A percentile compares a stretch with the other conserved stretches of the same genome.
phyloP scores from a whole-genome alignment of 768 basidiomycete genomes.

The Leccinum rimulosum region DNA sequence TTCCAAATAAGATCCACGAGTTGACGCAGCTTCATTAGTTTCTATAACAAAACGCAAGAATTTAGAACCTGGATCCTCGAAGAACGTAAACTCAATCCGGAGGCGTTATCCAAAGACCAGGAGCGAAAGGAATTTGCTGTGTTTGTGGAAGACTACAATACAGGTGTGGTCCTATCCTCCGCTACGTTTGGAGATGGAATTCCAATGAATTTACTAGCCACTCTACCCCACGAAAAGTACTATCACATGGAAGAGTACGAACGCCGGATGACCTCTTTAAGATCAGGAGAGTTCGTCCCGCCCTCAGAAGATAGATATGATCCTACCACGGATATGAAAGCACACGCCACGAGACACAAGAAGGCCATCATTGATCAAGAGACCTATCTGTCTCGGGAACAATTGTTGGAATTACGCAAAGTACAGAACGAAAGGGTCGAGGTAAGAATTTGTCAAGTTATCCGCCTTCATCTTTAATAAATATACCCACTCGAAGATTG shows the following conservation, averaged over 20 bases:
- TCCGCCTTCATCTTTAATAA: background rate
- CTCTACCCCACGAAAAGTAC: slow-evolving; percentile 92
- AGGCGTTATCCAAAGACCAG: slow-evolving; percentile 82
- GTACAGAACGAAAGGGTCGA: slow-evolving; percentile 86
- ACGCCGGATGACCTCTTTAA: slow-evolving; percentile 76
- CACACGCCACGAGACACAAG: slow-evolving; percentile 69
- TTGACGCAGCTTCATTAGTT: slow-evolving; percentile 42
- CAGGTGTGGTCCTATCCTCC: slow-evolving; percentile 43
- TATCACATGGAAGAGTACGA: slow-evolving; percentile 89
- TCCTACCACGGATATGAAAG: slow-evolving; percentile 79
- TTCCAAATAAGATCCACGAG: background rate
- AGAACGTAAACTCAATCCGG: slow-evolving; percentile 88
- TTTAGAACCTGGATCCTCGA: slow-evolving; percentile 93
- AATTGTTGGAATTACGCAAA: slow-evolving; percentile 74
- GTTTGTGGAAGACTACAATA: slow-evolving; percentile 84
- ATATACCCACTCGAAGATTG: slow-evolving; percentile 43
- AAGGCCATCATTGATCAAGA: slow-evolving; percentile 65
- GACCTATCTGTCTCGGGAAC: slow-evolving; percentile 73
- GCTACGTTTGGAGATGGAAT: background rate
- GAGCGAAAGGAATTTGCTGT: slow-evolving; percentile 80
- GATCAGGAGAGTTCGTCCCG: slow-evolving; percentile 80
- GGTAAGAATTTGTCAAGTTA: slow-evolving; percentile 38
- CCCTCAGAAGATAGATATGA: slow-evolving; percentile 75
- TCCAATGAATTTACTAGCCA: slow-evolving; percentile 48
- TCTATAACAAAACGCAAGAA: slow-evolving; percentile 80